Evolutionary conservation across 2,329 filamentous ascomycete genomes (phyloP).

Genomic region (Exserohilum rostratum): DNA sequence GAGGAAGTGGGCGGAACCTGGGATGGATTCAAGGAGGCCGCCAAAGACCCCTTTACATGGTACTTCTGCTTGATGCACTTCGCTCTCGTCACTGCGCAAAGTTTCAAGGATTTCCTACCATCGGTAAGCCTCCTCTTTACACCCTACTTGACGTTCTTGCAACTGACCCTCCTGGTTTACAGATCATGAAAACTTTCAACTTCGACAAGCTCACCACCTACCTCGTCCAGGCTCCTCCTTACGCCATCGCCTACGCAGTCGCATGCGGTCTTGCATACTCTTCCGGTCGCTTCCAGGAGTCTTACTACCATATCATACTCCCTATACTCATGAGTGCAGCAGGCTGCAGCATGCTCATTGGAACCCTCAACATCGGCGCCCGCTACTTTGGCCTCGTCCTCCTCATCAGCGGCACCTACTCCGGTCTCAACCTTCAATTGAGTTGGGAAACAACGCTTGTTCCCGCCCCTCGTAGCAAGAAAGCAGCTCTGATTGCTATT

Average conservation of each 20-base stretch:
- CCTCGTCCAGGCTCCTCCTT: constrained; percentile 52
- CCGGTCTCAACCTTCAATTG: constrained; percentile 50
- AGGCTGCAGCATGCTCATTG: constrained; percentile 36
- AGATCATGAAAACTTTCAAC: constrained; percentile 31
- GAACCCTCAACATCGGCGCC: constrained; percentile 37
- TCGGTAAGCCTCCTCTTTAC: constrained; percentile 17
- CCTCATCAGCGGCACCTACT: constrained; percentile 48
- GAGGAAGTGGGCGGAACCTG: constrained; percentile 52
- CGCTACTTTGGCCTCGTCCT: constrained; percentile 39
- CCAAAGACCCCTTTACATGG: constrained; percentile 51
- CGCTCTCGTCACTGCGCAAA: constrained; percentile 38
- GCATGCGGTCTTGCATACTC: constrained; percentile 34
- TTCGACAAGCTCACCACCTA: constrained; percentile 41
- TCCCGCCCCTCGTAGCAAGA: constrained; percentile 50
- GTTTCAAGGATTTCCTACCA: constrained; percentile 44
- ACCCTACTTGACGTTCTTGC: neutral
- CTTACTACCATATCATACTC: constrained; percentile 36
- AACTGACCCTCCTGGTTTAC: neutral
- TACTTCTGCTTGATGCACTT: constrained; percentile 52
- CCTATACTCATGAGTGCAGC: constrained; percentile 29
- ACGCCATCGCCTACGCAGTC: constrained; percentile 39
- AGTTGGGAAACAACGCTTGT: constrained; percentile 54
- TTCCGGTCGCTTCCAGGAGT: constrained; percentile 39
- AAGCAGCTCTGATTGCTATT: constrained; percentile 52
- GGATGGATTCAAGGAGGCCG: constrained; percentile 47